These are phyloP conservation scores for Mercurialis annua DNA, from an alignment of 345 rosid species.

Conservation along the genomic window DNA sequence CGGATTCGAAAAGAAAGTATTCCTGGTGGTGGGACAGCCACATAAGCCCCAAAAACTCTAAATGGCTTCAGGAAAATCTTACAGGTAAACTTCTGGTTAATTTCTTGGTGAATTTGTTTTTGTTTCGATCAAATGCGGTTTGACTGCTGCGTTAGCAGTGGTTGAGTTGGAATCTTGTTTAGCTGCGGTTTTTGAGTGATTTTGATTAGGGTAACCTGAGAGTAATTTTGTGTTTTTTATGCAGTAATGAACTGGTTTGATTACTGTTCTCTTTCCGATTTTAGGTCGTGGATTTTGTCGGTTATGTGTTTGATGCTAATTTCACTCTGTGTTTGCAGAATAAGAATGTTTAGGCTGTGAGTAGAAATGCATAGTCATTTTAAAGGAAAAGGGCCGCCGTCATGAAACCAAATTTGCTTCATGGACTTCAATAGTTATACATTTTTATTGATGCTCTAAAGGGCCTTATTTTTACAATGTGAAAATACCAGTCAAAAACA, in stretches of 20 bases:
- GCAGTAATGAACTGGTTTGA: not conserved
- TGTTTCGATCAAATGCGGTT: not conserved
- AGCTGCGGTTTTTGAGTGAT: not conserved
- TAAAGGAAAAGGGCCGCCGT: not conserved
- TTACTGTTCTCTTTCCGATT: not conserved
- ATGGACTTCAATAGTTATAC: not conserved
- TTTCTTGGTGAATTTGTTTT: not conserved
- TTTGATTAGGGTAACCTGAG: not conserved
- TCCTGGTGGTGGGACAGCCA: slow-evolving; percentile 99
- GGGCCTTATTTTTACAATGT: too few relatives aligned
- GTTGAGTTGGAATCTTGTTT: not conserved
- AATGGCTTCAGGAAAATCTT: slow-evolving; percentile 97
- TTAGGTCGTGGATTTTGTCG: not conserved
- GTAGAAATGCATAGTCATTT: not conserved
- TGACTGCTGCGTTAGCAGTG: not conserved
- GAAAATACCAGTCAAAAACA: not conserved
- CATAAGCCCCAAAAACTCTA: slow-evolving; percentile 87
- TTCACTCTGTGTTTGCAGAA: not conserved
- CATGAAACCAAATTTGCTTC: not conserved
- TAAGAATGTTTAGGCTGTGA: not conserved
- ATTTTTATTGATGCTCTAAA: not conserved
- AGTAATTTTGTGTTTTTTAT: not conserved
- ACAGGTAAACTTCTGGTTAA: slow-evolving; percentile 51
- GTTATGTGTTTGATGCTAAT: not conserved
- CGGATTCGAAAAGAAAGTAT: slow-evolving; percentile 58